phyloP scores from a whole-genome alignment of 441 rosid species.

The Croton setiger region DNA sequence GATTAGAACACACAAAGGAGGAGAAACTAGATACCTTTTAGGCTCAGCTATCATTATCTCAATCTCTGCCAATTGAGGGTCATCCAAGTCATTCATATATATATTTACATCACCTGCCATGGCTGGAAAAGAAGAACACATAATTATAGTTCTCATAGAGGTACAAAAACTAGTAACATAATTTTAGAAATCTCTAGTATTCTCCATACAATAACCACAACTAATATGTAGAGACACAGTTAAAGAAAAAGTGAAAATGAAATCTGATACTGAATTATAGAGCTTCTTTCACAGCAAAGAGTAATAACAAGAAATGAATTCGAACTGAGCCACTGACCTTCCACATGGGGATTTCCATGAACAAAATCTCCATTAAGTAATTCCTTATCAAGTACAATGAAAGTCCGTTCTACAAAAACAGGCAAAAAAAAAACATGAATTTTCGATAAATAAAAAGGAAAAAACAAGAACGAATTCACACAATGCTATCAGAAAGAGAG shows the following conservation, averaged over 20 bases:
- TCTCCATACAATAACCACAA: not conserved
- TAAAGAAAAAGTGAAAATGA: too few species aligned
- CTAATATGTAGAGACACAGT: not conserved
- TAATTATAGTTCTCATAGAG: slow-evolving; percentile 7
- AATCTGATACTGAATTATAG: too few species aligned
- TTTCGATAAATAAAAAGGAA: too few species aligned
- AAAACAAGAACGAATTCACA: too few species aligned
- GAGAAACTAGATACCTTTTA: slow-evolving; percentile 46
- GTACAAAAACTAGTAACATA: not conserved
- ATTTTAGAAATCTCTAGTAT: not conserved
- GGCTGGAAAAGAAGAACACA: slow-evolving; percentile 34
- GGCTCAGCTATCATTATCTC: slow-evolving; percentile 95
- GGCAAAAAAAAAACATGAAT: not conserved
- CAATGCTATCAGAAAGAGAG: not conserved
- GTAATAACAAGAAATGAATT: not conserved
- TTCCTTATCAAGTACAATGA: slow-evolving; percentile 78
- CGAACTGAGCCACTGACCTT: slow-evolving; percentile 42
- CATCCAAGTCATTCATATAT: slow-evolving; percentile 90
- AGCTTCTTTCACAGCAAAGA: too few species aligned
- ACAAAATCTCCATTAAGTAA: slow-evolving; percentile 45
- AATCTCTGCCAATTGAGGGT: slow-evolving; percentile 68
- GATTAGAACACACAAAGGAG: not conserved
- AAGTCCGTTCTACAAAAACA: slow-evolving; percentile 66
- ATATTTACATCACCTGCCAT: slow-evolving; percentile 93
- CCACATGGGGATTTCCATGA: slow-evolving; percentile 64